A percentile compares a stretch with the other conserved stretches of the same genome.
phyloP scores from a whole-genome alignment of 1,284 basidiomycete species.

The Microbotryum lychnidis-dioicae region DNA sequence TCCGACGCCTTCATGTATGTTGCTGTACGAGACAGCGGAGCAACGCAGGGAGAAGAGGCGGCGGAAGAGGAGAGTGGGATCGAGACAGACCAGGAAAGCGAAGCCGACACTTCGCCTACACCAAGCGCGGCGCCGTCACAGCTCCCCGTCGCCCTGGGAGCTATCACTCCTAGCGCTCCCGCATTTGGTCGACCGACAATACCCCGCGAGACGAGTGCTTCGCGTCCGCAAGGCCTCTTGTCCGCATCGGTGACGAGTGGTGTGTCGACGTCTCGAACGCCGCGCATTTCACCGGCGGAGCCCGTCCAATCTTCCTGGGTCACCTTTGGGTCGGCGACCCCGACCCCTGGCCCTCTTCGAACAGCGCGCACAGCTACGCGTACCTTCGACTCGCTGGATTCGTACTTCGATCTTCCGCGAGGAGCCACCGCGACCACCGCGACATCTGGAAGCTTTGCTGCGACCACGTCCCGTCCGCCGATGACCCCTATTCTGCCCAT shows the following conservation, averaged over 20 bases:
- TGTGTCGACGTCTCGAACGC: neutral
- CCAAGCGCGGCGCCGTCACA: conserved; percentile 6
- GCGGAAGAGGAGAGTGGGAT: conserved; percentile 17
- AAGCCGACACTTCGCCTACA: conserved; percentile 6
- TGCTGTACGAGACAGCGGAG: neutral
- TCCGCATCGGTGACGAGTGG: neutral
- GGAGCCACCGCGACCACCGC: conserved; percentile 1
- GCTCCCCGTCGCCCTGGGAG: neutral
- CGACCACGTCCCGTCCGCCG: neutral
- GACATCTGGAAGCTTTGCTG: neutral
- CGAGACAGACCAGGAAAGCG: conserved; percentile 12
- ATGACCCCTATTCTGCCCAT: conserved; percentile 26
- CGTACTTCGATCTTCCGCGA: conserved; percentile 32
- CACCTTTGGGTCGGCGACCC: conserved; percentile 28
- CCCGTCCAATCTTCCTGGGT: conserved; percentile 22
- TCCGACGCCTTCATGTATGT: neutral
- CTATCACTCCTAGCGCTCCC: too few relatives aligned
- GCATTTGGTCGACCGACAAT: too few relatives aligned
- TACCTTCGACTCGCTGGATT: conserved; percentile 11
- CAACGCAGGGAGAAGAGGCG: conserved; percentile 5
- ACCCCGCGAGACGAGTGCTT: too few relatives aligned
- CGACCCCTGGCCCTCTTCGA: conserved; percentile 26
- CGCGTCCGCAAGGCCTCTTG: neutral
- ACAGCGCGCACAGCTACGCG: conserved; percentile 14
- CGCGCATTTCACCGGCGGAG: neutral